A percentile compares a stretch with the other conserved stretches of the same genome.
Conservation (phyloP, 73 alveolate species). For the Paramecium sonneborni region DNA sequence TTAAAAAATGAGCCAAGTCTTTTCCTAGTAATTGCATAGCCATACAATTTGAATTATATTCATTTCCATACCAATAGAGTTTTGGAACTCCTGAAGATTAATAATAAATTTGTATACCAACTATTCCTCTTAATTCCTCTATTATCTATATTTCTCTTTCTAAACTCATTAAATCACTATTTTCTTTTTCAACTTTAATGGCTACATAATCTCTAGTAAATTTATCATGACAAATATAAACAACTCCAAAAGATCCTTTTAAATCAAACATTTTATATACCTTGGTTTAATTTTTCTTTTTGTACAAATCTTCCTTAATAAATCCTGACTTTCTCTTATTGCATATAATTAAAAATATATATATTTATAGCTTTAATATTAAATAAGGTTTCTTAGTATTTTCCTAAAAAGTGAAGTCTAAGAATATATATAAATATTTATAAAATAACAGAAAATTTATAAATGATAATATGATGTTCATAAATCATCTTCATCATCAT, state of each 20-base stretch:
- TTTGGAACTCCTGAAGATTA: constrained; percentile 58
- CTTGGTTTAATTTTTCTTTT: background rate
- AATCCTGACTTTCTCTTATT: constrained; percentile 33
- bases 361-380: background rate
- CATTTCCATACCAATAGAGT: constrained; percentile 61
- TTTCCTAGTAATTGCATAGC: constrained; percentile 51
- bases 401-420: background rate
- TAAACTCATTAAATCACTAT: constrained; percentile 51
- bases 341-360: constrained; percentile 20
- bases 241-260: constrained; percentile 95
- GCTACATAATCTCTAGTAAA: constrained; percentile 79
- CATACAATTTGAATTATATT: constrained; percentile 45
- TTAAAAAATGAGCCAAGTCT: constrained; percentile 41
- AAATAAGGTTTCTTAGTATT: background rate
- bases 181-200: constrained; percentile 74
- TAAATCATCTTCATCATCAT: background rate
- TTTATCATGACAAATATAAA: constrained; percentile 82
- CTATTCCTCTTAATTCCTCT: constrained; percentile 39
- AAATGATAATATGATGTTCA: background rate
- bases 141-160: constrained; percentile 41
- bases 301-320: constrained; percentile 36
- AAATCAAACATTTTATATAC: background rate
- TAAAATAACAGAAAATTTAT: background rate
- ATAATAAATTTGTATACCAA: background rate
- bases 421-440: background rate